phyloP scores from a whole-genome alignment of 495 filamentous ascomycete species.

The Venustampulla echinocandica region DNA sequence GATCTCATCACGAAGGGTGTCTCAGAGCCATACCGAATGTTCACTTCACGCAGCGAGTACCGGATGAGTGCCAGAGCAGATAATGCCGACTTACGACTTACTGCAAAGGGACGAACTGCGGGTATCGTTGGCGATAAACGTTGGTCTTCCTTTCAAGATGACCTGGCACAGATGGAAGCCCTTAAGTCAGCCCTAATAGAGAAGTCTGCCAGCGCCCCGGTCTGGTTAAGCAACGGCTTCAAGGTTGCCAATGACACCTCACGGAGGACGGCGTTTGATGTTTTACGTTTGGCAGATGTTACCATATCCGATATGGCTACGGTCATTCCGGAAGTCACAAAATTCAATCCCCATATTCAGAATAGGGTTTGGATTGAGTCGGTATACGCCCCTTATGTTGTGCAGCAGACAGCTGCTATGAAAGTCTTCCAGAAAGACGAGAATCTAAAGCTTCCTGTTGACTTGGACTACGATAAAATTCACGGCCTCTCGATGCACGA shows the following conservation, averaged over 20 bases:
- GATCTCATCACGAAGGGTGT: constrained; percentile 97
- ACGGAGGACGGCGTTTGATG: constrained; percentile 60
- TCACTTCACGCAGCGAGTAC: constrained; percentile 92
- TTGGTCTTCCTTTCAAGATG: constrained; percentile 60
- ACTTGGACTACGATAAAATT: constrained; percentile 69
- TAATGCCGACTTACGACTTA: constrained; percentile 87
- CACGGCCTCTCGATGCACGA: constrained; percentile 73
- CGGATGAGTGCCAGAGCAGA: constrained; percentile 84
- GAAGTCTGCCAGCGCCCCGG: constrained; percentile 43
- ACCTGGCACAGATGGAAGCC: constrained; percentile 53
- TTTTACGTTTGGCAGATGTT: constrained; percentile 56
- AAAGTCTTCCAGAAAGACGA: constrained; percentile 68
- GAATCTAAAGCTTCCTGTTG: constrained; percentile 56
- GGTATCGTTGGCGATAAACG: constrained; percentile 73
- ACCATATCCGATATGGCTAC: constrained; percentile 45
- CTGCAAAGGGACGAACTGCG: constrained; percentile 62
- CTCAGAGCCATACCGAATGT: constrained; percentile 96
- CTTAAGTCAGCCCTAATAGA: constrained; percentile 50
- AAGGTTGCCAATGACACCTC: constrained; percentile 49
- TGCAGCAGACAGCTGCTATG: constrained; percentile 55
- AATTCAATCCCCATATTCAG: constrained; percentile 46
- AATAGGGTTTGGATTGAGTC: constrained; percentile 70
- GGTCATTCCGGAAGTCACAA: constrained; percentile 41
- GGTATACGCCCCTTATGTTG: constrained; percentile 76
- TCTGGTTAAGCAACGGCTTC: constrained; percentile 66